These are phyloP conservation scores for Berberis vulgaris DNA, from an alignment of 164 flowering plant species.

Conservation along the genomic window DNA sequence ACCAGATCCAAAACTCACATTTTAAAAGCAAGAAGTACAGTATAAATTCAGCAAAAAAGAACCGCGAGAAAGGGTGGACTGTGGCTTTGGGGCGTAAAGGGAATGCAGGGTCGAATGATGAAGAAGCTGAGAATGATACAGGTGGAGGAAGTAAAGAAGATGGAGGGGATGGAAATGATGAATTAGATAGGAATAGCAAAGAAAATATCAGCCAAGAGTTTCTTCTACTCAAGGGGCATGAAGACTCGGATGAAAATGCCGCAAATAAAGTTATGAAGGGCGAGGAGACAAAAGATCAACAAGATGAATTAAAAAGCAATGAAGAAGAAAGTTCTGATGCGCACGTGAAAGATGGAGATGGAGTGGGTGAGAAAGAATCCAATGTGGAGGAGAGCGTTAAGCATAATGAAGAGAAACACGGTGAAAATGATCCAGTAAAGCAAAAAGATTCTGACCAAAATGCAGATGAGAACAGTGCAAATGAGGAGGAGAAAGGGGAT, in stretches of 20 bases:
- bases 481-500: neutral
- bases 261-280: slow-evolving; percentile 1
- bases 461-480: too few relatives aligned
- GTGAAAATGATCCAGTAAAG: too few relatives aligned
- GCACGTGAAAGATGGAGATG: slow-evolving; percentile 2
- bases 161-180: slow-evolving; percentile 8
- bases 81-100: slow-evolving; percentile 14
- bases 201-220: slow-evolving; percentile 1
- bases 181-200: slow-evolving; percentile 2
- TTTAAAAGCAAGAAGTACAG: slow-evolving; percentile 42
- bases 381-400: too few relatives aligned
- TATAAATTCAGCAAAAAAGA: slow-evolving; percentile 12
- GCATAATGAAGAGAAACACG: too few relatives aligned
- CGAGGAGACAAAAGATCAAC: neutral
- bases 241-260: slow-evolving; percentile 1
- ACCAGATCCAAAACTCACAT: slow-evolving; percentile 67
- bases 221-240: neutral
- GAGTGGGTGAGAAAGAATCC: neutral
- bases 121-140: neutral
- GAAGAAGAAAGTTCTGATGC: slow-evolving; percentile 1
- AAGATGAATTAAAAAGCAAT: neutral
- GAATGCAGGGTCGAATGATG: slow-evolving; percentile 7
- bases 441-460: too few relatives aligned
- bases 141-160: neutral
- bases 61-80: neutral